Evolutionary conservation across 2,329 filamentous ascomycete species (phyloP).

Genomic region (Phialophora macrospora): DNA sequence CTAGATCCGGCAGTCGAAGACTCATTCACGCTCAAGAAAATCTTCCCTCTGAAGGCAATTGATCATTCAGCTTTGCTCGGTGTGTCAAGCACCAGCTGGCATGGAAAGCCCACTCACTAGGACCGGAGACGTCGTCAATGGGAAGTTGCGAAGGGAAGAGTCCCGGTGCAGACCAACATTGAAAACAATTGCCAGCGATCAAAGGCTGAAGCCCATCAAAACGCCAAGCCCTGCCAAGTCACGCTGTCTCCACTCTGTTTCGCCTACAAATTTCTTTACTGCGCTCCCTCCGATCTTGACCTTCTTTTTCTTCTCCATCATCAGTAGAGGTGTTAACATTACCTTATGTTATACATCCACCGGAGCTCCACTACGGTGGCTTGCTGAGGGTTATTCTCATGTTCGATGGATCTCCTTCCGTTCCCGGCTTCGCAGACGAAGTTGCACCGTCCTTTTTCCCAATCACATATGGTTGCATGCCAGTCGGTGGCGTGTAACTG

Average conservation of each 20-base stretch:
- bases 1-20: not conserved
- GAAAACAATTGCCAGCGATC: not conserved
- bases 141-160: no score
- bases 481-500: conserved; percentile 52
- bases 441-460: conserved; percentile 52
- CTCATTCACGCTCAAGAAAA: not conserved
- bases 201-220: not conserved
- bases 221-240: not conserved
- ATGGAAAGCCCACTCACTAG: not conserved
- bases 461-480: conserved; percentile 47
- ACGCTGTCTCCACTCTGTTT: not conserved
- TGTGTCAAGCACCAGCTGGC: not conserved
- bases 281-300: conserved; percentile 39
- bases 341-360: conserved; percentile 54
- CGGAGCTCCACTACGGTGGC: conserved; percentile 55
- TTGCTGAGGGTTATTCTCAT: conserved; percentile 57
- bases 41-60: not conserved
- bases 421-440: conserved; percentile 56
- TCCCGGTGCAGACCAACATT: not conserved
- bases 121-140: not conserved
- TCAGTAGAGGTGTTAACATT: conserved; percentile 59
- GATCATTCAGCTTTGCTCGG: not conserved
- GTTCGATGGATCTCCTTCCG: conserved; percentile 55
- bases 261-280: conserved; percentile 23
- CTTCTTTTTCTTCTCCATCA: conserved; percentile 51